A percentile compares a stretch with the other conserved stretches of the same genome.
Evolutionary conservation across 176 grass and related monocot genomes (phyloP).

Genomic region (Eleusine coracana): DNA sequence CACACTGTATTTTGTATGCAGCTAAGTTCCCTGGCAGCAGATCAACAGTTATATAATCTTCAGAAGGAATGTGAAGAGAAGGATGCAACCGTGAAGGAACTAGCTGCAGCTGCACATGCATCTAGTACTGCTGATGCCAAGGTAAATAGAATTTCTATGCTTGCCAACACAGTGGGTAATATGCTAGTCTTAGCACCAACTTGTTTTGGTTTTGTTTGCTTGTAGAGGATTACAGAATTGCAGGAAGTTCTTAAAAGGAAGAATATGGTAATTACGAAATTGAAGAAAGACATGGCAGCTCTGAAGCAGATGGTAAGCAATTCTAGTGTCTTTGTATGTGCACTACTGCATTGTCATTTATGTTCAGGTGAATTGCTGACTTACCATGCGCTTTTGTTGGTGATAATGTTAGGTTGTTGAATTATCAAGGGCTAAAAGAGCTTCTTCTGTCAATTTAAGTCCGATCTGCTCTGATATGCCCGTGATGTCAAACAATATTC

Average conservation of each 20-base stretch:
- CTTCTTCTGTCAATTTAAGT: constrained; percentile 48
- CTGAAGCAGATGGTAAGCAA: constrained; percentile 70
- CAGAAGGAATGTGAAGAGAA: constrained; percentile 90
- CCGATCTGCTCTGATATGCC: constrained; percentile 47
- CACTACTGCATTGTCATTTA: neutral
- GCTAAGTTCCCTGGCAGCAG: constrained; percentile 64
- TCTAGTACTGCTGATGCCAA: constrained; percentile 60
- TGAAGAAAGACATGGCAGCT: constrained; percentile 80
- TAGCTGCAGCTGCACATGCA: constrained; percentile 52
- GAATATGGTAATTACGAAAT: constrained; percentile 79
- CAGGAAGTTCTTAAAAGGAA: constrained; percentile 81
- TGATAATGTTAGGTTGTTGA: constrained; percentile 70
- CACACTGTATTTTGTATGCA: constrained; percentile 43
- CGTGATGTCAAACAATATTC: constrained; percentile 82
- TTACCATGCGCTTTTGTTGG: neutral
- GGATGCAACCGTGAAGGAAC: constrained; percentile 78
- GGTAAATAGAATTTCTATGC: constrained; percentile 34
- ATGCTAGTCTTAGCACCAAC: neutral
- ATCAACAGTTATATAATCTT: constrained; percentile 86
- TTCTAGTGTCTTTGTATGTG: neutral
- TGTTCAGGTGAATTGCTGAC: neutral
- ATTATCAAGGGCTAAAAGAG: constrained; percentile 69
- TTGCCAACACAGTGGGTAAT: neutral
- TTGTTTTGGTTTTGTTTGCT: constrained; percentile 9
- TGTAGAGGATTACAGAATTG: constrained; percentile 79